Base-by-base conservation (phyloP, 352 stramenopile genomes). In the Phytophthora quininea region DNA sequence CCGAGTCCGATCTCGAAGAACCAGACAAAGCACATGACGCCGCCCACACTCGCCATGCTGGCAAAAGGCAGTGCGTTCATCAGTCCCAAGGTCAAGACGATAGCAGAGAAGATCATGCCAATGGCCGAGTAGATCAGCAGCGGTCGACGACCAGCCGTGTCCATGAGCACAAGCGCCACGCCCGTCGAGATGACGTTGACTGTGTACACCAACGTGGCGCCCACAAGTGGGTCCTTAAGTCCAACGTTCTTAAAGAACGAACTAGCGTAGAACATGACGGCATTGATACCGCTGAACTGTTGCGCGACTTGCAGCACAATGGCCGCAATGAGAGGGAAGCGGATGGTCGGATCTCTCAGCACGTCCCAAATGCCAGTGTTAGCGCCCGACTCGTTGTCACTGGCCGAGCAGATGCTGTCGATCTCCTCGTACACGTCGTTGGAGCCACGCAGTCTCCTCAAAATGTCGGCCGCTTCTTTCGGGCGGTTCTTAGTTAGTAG, bases 401-500 rank as follows among this genome's bases (percentile, higher is more conserved):
- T 90, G 53, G 84, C 84, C 45, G 82, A 90, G 67, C 82, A 90
- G 67, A 92, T 92, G 73, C 82, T 90, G 63, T 92, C 84, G 45
- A 92, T 90, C 63, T 92, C 84, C 59, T 92, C 84, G 59, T 92
- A 90, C 45, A 92, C 84, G 67, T 92, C 84, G 42, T 84, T 89
- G 3, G 80, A 84, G n/a, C 82, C 84, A 60, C 84, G 82, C 37
- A 92, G 58, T 15, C 80, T 70, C 27, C 84, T 79, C 56, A 92
- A 46, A 53, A 92, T 89, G 57, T 92, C 82, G 19, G 79, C 84
- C 0, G 84, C 84, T 56, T 92, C 84, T 62, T 92, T 92, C 32
- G 82, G 84, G 7, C 67, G 73, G 64, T 92, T 90, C 71, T 92
- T 87, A 19, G 79, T 90, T 48, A 92, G 61, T 46, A 92, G 46